Evolutionary conservation across 2,329 filamentous ascomycete species (phyloP), one percentile per base, ranked within the genome.

Genomic region (Plectosphaerella cucumerina): DNA sequence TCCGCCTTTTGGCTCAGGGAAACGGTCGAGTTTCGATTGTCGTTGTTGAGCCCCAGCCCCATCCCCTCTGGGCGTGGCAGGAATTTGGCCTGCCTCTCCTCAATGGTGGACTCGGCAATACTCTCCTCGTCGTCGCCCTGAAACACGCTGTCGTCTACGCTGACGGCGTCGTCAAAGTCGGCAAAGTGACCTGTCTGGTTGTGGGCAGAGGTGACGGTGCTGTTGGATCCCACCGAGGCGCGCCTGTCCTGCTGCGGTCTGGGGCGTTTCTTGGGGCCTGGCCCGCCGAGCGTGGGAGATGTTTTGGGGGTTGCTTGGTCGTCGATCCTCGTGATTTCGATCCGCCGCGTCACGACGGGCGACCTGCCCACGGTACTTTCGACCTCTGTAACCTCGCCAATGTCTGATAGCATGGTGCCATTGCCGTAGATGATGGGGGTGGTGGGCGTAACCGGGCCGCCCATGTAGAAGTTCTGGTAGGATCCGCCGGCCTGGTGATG

Each of bases 1-100:
- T 97, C 92, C 1, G 92, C 92, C 60, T 90, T 83, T 58, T 86
- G 85, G 66, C 90, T 93, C 56, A 96, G 71, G 21, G 89, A 84
- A 15, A 80, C 84, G 46, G 88, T 89, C 4, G 89, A 89, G 60
- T 86, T 82, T 43, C 78, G 76, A 50, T 87, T 81, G 51, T 54
- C 56, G 37, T 57, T 54, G 23, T 57, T 68, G 53, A 60, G 10
- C n/a, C 47, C 47, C 15, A 42, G 54, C 56, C 52, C 63, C 58
- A 53, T 55, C 55, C 66, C 34, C 44, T 54, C 51, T 59, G 58
- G 49, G 54, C 58, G 46, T 53, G 62, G 61, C 53, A 61, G 58
- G 42, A 57, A 46, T 44, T 59, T 59, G 31, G 60, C 58, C 10
- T 67, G 66, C 10, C 64, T 64, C 42, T 78, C 78, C 44, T 80